Evolutionary conservation across 2,329 filamentous ascomycete species (phyloP), one percentile per base, ranked within the genome.

Genomic region (Hypocreales sp.): DNA sequence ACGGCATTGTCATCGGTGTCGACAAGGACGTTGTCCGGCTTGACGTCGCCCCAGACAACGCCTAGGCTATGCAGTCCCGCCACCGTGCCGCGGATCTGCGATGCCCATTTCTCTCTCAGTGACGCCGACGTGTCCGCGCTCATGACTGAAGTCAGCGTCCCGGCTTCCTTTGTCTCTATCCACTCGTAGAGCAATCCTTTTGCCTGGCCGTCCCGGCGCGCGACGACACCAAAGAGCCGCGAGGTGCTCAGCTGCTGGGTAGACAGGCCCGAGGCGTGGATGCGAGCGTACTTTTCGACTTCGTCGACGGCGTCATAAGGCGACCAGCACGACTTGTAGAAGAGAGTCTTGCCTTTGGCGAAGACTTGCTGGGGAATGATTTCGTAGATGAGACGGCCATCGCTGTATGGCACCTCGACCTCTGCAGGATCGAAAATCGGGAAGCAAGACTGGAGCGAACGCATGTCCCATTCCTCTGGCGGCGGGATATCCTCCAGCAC

Each of bases 301-400:
- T 33, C 31, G n/a, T 29, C 24, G 10, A 33, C 15, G n/a, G 31
- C 31, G 15, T 30, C 24, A 19, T 20, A 24, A 15, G 31, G 31
- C n/a, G 24, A 33, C 24, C 20, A 23, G 24, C 24, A 33, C 7
- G 27, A 21, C 19, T 33, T 33, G 24, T 33, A 36, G 22, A 30
- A 32, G 14, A 30, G 30, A 13, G 32, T 26, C 7, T 32, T 32
- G 8, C 30, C 29, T 9, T 37, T 30, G 7, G 37, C 32, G 5
- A 26, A 34, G 6, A 39, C 25, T 27, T 34, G 30, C 28, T 28
- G 25, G 15, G 31, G 31, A 7, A 27, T 21, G 22, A 33, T 30
- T 8, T 33, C 22, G 24, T 33, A 20, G 11, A 30, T 26, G 6
- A 19, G 20, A 5, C 13, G 11, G 12, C 27, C 31, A 21, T 27